phyloP scores from a whole-genome alignment of 306 rosid species.

The Chamaecrista fasciculata region DNA sequence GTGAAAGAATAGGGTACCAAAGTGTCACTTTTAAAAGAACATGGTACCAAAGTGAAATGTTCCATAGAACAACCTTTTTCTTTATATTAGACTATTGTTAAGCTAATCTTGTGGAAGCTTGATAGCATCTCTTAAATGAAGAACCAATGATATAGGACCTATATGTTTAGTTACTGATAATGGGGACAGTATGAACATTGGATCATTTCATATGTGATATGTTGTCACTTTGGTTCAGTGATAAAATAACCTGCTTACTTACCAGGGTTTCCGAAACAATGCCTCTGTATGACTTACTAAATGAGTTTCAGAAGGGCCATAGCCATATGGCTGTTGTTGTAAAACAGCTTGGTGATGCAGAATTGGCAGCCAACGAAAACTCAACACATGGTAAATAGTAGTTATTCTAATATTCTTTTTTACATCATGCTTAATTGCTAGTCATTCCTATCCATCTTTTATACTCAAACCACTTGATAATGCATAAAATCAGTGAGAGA shows the following conservation, averaged over 20 bases:
- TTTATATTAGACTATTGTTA: neutral
- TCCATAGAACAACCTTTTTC: too few relatives aligned
- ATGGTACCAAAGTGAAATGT: too few relatives aligned
- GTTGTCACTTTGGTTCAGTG: neutral
- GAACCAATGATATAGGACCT: neutral
- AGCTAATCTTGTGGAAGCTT: constrained; percentile 13
- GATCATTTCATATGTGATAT: neutral
- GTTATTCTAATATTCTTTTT: neutral
- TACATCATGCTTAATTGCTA: neutral
- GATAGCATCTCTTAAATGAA: constrained; percentile 21
- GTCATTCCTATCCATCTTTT: neutral
- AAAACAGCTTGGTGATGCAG: constrained; percentile 31
- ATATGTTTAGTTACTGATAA: neutral
- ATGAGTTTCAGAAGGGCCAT: constrained; percentile 98
- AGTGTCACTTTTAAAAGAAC: too few relatives aligned
- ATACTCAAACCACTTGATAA: constrained; percentile 17
- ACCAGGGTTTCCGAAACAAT: constrained; percentile 81
- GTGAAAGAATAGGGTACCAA: too few relatives aligned
- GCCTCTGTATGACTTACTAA: constrained; percentile 91
- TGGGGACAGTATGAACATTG: too few relatives aligned
- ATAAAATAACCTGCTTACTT: constrained; percentile 10
- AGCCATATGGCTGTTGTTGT: constrained; percentile 97
- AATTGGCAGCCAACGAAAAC: neutral
- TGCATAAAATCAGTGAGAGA: constrained; percentile 47
- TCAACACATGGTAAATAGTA: constrained; percentile 28